Conservation (phyloP, 108 stramenopile genomes). For the Nitzschia sp. region DNA sequence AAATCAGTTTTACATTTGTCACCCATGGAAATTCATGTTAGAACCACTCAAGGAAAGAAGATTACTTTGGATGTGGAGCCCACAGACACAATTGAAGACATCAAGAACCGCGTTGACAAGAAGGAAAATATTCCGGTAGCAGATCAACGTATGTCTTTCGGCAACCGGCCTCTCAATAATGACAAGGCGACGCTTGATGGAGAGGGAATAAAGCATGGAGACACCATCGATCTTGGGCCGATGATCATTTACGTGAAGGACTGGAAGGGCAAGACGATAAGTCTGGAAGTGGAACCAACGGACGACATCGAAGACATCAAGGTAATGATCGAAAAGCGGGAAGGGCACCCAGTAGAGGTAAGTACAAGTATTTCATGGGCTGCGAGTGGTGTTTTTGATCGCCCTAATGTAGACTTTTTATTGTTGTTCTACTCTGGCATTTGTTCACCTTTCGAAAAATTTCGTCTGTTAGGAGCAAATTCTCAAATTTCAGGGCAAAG, state of each 20-base stretch:
- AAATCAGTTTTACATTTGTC: neutral
- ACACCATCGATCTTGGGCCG: slow-evolving; percentile 30
- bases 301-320: slow-evolving; percentile 28
- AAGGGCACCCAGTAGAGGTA: slow-evolving; percentile 14
- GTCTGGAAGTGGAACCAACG: slow-evolving; percentile 18
- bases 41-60: slow-evolving; percentile 11
- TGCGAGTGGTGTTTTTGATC: neutral
- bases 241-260: slow-evolving; percentile 34
- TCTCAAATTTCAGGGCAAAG: slow-evolving; percentile 19
- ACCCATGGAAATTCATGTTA: slow-evolving; percentile 11
- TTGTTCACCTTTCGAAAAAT: too few relatives aligned
- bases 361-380: neutral
- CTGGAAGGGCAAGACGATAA: slow-evolving; percentile 19
- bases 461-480: slow-evolving; percentile 24
- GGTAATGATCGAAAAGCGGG: slow-evolving; percentile 20
- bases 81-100: slow-evolving; percentile 11
- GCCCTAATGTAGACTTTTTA: too few relatives aligned
- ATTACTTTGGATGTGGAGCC: slow-evolving; percentile 25
- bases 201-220: slow-evolving; percentile 19
- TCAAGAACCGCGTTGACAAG: slow-evolving; percentile 23
- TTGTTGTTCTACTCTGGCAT: too few relatives aligned
- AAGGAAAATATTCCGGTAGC: slow-evolving; percentile 22
- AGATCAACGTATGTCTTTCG: slow-evolving; percentile 29
- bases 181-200: slow-evolving; percentile 16
- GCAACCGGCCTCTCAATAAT: slow-evolving; percentile 14